A percentile compares a stretch with the other conserved stretches of the same genome.
Conservation (phyloP, 2,329 filamentous ascomycete species). For the Colletotrichum sojae region DNA sequence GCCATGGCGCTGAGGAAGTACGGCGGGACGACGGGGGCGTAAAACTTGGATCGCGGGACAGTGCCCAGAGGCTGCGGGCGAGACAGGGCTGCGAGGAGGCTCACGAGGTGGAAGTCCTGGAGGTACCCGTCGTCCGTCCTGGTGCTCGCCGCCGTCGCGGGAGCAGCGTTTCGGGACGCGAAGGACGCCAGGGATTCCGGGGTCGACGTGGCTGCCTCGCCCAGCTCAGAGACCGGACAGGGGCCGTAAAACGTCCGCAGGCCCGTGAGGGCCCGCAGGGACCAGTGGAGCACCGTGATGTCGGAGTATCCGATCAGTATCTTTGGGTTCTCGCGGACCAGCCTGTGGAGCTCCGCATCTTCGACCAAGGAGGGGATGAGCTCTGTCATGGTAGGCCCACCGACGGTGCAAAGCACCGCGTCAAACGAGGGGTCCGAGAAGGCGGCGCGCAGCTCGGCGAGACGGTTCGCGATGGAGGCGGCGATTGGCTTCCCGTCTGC, state of each 20-base stretch:
- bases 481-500: constrained; percentile 49
- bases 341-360: constrained; percentile 52
- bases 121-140: constrained; percentile 44
- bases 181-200: constrained; percentile 15
- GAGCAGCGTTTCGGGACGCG: neutral
- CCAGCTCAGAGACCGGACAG: constrained; percentile 55
- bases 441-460: constrained; percentile 55
- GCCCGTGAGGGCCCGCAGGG: constrained; percentile 53
- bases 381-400: constrained; percentile 56
- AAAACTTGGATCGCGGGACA: constrained; percentile 50
- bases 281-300: constrained; percentile 60
- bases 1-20: constrained; percentile 45
- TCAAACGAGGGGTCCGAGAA: constrained; percentile 53
- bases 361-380: constrained; percentile 54
- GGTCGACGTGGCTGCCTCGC: constrained; percentile 44
- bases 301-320: constrained; percentile 59
- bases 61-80: constrained; percentile 46
- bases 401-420: constrained; percentile 57
- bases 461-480: constrained; percentile 52
- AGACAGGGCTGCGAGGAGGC: constrained; percentile 51
- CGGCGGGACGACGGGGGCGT: constrained; percentile 46
- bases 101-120: constrained; percentile 48
- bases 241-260: constrained; percentile 62
- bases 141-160: neutral
- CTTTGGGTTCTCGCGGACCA: constrained; percentile 55